These are phyloP conservation scores for Lactifluus pinguis DNA, from an alignment of 768 basidiomycete genomes.

Conservation along the genomic window DNA sequence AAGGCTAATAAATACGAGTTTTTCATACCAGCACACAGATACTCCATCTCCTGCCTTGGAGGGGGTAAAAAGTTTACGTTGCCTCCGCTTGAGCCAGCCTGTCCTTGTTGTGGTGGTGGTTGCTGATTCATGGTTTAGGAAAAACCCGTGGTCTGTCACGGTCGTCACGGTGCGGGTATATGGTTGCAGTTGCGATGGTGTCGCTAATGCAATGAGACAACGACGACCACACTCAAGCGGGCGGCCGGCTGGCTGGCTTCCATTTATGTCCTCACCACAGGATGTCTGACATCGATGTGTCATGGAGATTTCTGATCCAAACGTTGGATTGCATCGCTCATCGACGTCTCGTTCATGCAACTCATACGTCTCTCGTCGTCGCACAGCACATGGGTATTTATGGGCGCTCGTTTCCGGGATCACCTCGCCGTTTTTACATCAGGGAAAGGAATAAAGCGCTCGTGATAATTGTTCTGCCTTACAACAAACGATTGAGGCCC, in stretches of 20 bases:
- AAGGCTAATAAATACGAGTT: neutral
- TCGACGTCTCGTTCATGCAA: neutral
- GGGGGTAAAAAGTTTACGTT: slow-evolving; percentile 29
- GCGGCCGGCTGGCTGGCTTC: neutral
- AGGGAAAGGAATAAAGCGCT: neutral
- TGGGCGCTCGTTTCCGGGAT: neutral
- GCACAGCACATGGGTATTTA: neutral
- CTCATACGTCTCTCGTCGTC: neutral
- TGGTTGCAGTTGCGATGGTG: neutral
- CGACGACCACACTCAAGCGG: neutral
- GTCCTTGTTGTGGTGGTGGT: slow-evolving; percentile 19
- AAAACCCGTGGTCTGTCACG: slow-evolving; percentile 22
- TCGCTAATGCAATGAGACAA: neutral
- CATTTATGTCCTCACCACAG: neutral
- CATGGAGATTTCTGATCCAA: neutral
- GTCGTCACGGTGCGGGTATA: slow-evolving; percentile 14
- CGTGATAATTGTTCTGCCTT: neutral
- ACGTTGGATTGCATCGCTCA: neutral
- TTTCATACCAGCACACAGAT: slow-evolving; percentile 69
- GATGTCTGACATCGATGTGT: neutral
- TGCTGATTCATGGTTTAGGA: slow-evolving; percentile 33
- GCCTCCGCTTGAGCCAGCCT: slow-evolving; percentile 24
- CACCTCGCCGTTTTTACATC: neutral
- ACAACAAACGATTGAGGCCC: neutral
- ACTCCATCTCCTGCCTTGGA: slow-evolving; percentile 66